Base-by-base conservation (phyloP, 163 green algal genomes). In the Chlamydomonas reinhardtii region DNA sequence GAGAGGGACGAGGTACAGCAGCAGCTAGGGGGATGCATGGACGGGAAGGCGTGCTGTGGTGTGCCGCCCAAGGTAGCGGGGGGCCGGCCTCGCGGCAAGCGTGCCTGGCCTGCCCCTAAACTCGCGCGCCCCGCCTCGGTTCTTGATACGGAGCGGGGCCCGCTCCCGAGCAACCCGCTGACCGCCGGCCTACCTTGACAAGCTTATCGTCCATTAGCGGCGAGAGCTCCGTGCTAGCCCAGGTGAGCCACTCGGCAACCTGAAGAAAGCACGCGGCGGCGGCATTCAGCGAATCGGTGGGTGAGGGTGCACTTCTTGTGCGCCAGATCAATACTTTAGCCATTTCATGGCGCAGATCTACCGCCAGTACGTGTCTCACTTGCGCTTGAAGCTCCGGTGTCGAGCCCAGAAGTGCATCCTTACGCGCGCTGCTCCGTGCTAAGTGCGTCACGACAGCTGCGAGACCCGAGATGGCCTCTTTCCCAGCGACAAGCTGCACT, bases 141-240 rank as follows among this genome's bases (percentile, higher is more conserved):
- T n/a, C n/a, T n/a, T n/a, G n/a, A n/a, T n/a, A n/a, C n/a, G n/a
- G n/a, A n/a, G n/a, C n/a, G n/a, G n/a, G n/a, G n/a, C n/a, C n/a
- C n/a, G n/a, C n/a, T n/a, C n/a, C n/a, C n/a, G n/a, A n/a, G 39
- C 39, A 5, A 5, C 39, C 39, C 39, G 39, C 39, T 8, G n/a
- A 73, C 29, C 31, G 29, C 66, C 66, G 34, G 66, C 34, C 4
- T n/a, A 92, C 89, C 89, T 90, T 90, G 17, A 82, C 35, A 22
- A 93, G 86, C 84, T 92, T 91, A 29, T 93, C 91, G 39, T 94
- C 91, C 59, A 87, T 88, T 19, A 92, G 64, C 11, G 84, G 76
- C 0, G 76, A 74, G 17, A 94, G 84, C 82, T 94, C 91, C 8
- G 84, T 84, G 12, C 32, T 70, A 4, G 78, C 81, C 80, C 82